Evolutionary conservation across 2,329 filamentous ascomycete genomes (phyloP).

Genomic region (Claviceps africana): DNA sequence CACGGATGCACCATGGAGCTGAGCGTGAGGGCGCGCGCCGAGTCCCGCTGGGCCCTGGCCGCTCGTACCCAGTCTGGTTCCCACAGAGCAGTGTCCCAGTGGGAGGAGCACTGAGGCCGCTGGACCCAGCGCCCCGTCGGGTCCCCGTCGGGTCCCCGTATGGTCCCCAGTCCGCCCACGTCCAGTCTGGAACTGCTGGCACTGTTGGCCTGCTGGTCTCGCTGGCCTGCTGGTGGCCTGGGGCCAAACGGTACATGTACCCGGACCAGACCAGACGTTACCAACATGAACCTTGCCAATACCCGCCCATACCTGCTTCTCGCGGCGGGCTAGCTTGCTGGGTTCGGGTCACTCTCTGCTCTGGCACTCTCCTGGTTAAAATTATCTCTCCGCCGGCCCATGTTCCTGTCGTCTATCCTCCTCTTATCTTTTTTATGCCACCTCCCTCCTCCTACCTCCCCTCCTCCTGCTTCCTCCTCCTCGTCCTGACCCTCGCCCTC

Average conservation of each 20-base stretch:
- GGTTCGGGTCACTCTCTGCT: conserved; percentile 5
- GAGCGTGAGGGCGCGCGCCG: background rate
- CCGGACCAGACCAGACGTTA: too few relatives aligned
- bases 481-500: conserved; percentile 16
- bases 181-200: too few relatives aligned
- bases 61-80: background rate
- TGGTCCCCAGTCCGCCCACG: background rate
- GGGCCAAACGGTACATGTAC: too few relatives aligned
- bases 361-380: conserved; percentile 17
- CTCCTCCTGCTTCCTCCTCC: conserved; percentile 16
- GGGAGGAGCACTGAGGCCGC: too few relatives aligned
- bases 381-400: conserved; percentile 39
- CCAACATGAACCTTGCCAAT: background rate
- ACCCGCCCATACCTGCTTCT: background rate
- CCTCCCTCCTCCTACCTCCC: conserved; percentile 20
- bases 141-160: background rate
- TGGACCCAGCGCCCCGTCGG: too few relatives aligned
- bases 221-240: too few relatives aligned
- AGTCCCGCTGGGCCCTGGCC: background rate
- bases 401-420: conserved; percentile 39
- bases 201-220: too few relatives aligned
- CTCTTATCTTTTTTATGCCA: conserved; percentile 32
- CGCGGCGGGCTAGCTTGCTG: conserved; percentile 1
- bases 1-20: background rate
- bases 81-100: too few relatives aligned